phyloP scores from a whole-genome alignment of 306 rosid species.

The Quercus variabilis region DNA sequence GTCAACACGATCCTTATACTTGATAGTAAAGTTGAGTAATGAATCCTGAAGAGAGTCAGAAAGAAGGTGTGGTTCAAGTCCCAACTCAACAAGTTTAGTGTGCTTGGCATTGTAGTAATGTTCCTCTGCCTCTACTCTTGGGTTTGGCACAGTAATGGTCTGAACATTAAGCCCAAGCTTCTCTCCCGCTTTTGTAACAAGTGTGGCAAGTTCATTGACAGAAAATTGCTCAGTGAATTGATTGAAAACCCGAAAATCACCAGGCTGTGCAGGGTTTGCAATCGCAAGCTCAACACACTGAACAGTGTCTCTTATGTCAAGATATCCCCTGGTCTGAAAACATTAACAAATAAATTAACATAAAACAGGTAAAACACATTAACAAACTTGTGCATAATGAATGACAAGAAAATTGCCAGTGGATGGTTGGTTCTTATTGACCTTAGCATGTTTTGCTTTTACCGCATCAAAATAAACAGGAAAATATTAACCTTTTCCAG shows the following conservation, averaged over 20 bases:
- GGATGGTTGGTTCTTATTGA: neutral
- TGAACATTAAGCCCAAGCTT: slow-evolving; percentile 78
- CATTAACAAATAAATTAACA: slow-evolving; percentile 2
- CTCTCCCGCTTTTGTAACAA: slow-evolving; percentile 75
- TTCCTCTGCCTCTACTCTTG: slow-evolving; percentile 95
- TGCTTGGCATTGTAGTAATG: slow-evolving; percentile 96
- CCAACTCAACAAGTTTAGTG: slow-evolving; percentile 87
- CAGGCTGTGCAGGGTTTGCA: slow-evolving; percentile 77
- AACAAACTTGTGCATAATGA: neutral
- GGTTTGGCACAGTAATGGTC: slow-evolving; percentile 83
- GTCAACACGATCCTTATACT: slow-evolving; percentile 81
- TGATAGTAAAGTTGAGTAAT: slow-evolving; percentile 71
- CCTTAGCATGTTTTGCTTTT: neutral
- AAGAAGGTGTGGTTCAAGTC: slow-evolving; percentile 82
- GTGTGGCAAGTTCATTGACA: slow-evolving; percentile 76
- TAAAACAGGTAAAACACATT: neutral
- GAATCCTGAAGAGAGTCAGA: slow-evolving; percentile 96
- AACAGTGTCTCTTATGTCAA: slow-evolving; percentile 95
- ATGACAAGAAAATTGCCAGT: neutral
- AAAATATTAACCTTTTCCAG: neutral
- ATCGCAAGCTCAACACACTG: slow-evolving; percentile 95
- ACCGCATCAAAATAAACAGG: neutral
- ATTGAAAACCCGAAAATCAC: slow-evolving; percentile 92
- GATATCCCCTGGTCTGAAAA: slow-evolving; percentile 88
- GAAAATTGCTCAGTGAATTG: slow-evolving; percentile 94